Conservation (phyloP, 345 rosid genomes). For the Clausena lansium region DNA sequence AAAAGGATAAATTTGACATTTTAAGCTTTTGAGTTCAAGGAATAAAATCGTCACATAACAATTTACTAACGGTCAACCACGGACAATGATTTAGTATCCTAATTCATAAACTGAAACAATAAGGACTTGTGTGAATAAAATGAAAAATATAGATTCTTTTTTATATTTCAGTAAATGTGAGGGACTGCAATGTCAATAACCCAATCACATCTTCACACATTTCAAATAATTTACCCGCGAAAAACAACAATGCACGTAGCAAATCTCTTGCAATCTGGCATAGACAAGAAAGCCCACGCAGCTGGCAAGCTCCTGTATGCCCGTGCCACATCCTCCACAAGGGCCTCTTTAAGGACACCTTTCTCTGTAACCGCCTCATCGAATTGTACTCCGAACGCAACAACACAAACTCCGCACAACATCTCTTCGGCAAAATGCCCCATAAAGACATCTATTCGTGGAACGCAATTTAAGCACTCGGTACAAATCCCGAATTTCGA, state of each 20-base stretch:
- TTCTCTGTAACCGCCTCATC: constrained; percentile 61
- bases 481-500: constrained; percentile 39
- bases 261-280: constrained; percentile 49
- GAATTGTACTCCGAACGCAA: constrained; percentile 53
- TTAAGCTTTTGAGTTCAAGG: no score
- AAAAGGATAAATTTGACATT: no score
- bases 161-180: no score
- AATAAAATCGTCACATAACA: no score
- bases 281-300: constrained; percentile 38
- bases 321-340: constrained; percentile 25
- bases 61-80: no score
- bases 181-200: no score
- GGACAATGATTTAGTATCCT: no score
- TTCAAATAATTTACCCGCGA: neutral
- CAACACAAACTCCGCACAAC: constrained; percentile 30
- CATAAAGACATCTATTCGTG: constrained; percentile 58
- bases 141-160: no score
- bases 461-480: constrained; percentile 46
- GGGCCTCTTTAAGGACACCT: constrained; percentile 39
- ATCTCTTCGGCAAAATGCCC: constrained; percentile 43
- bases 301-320: constrained; percentile 52
- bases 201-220: neutral
- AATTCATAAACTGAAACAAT: no score
- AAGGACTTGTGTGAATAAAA: no score
- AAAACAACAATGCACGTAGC: constrained; percentile 18